Conservation (phyloP, 148 eudicot genomes). For the Cornus florida region DNA sequence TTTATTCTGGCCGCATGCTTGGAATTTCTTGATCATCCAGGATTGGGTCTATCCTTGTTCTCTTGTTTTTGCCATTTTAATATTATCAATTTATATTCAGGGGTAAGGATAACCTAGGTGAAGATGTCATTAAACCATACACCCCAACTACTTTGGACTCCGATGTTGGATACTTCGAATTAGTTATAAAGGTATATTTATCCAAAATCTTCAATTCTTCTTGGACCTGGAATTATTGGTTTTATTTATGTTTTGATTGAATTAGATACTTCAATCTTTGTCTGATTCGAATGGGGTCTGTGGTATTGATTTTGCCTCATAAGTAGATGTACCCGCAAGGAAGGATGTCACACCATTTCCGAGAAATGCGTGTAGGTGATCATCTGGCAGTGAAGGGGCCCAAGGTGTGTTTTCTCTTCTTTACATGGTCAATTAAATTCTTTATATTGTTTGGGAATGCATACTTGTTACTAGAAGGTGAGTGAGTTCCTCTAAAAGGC, state of each 20-base stretch:
- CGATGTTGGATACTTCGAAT: conserved; percentile 79
- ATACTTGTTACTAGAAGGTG: neutral
- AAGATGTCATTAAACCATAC: conserved; percentile 88
- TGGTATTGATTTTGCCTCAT: neutral
- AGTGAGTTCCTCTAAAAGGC: too few relatives aligned
- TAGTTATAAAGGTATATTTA: conserved; percentile 78
- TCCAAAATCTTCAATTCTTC: neutral
- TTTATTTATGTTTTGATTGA: neutral
- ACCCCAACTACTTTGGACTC: conserved; percentile 95
- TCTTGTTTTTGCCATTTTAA: neutral
- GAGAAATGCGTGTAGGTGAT: conserved; percentile 86
- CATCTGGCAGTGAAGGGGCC: conserved; percentile 85
- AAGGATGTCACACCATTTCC: conserved; percentile 95
- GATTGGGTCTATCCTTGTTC: neutral
- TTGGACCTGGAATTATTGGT: neutral
- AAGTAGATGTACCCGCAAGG: conserved; percentile 95
- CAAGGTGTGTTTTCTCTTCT: conserved; percentile 44
- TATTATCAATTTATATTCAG: conserved; percentile 27
- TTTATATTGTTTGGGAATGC: neutral
- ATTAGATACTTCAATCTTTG: conserved; percentile 3
- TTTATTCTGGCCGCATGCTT: neutral
- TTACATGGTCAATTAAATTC: neutral
- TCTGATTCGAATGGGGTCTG: neutral
- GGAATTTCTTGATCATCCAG: neutral
- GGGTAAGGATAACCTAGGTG: conserved; percentile 89